Evolutionary conservation across 2,329 filamentous ascomycete species (phyloP).

Genomic region (Penicillium sp.): DNA sequence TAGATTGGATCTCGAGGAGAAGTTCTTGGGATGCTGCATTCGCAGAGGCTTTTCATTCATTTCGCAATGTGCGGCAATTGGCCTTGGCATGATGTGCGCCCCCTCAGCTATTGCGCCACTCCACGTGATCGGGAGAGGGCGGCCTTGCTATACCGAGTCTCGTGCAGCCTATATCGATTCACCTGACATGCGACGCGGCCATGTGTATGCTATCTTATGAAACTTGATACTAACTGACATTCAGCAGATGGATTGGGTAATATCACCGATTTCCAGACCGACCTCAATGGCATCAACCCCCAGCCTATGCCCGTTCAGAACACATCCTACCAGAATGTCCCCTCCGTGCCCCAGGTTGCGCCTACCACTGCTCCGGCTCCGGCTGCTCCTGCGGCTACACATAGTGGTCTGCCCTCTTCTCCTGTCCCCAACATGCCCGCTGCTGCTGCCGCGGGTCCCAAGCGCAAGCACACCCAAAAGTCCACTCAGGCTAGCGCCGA

Average conservation of each 20-base stretch:
- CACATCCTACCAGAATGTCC: constrained; percentile 21
- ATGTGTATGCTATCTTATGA: constrained; percentile 5
- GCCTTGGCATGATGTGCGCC: constrained; percentile 21
- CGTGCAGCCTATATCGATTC: constrained; percentile 7
- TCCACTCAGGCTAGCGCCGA: constrained; percentile 53
- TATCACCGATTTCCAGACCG: constrained; percentile 30
- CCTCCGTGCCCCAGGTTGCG: constrained; percentile 18
- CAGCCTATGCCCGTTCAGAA: constrained; percentile 25
- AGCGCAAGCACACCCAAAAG: constrained; percentile 39
- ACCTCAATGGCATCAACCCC: constrained; percentile 27
- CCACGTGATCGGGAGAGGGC: constrained; percentile 29
- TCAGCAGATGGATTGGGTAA: constrained; percentile 31
- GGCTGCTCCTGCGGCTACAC: constrained; percentile 9
- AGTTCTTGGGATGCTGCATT: constrained; percentile 11
- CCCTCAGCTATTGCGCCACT: constrained; percentile 31
- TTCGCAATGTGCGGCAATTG: constrained; percentile 11
- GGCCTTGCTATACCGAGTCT: not conserved
- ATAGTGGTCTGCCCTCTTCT: constrained; percentile 15
- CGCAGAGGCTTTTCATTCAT: constrained; percentile 3
- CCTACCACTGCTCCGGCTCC: constrained; percentile 19
- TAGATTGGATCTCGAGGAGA: constrained; percentile 9
- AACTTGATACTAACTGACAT: constrained; percentile 15
- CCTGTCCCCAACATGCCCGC: constrained; percentile 9
- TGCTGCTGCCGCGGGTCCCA: constrained; percentile 24
- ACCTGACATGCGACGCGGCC: constrained; percentile 9